Base-by-base conservation (phyloP, 1,284 basidiomycete species). In the Marasmius fiardii region DNA sequence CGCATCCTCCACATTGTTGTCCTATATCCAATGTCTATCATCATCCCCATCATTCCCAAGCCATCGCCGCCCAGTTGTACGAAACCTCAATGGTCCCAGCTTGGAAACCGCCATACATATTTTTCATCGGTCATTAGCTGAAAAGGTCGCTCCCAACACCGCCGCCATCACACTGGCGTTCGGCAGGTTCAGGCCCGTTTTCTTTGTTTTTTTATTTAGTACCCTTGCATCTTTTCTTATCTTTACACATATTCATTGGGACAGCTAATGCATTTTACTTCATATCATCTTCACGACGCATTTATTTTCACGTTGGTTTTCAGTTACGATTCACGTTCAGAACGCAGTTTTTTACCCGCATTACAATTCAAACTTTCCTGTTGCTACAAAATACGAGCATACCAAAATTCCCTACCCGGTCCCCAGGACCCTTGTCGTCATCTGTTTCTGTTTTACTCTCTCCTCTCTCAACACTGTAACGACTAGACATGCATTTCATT, bases 401-500 rank as follows among this genome's bases (percentile, higher is more conserved):
- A 56, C 28, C 21, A 52, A 26, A 31, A 44, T 45, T 24, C 12
- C 24, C 31, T 24, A 24, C 24, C 48, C n/a, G n/a, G n/a, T n/a
- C n/a, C n/a, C 41, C 43, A 53, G 49, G 52, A 53, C 26, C 28
- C 50, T 52, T 58, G 7, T 44, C 53, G 39, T 44, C 35, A 23
- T 37, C n/a, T 44, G 52, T 53, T 58, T 56, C 58, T 59, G 58
- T 52, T n/a, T n/a, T n/a, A n/a, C n/a, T 57, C 65, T 63, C 65
- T 53, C 61, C 59, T 62, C 54, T 51, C 61, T 61, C 63, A 71
- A 69, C 73, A 72, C 65, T 85, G 83, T 85, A 84, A 85, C 76
- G 78, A 83, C 78, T 83, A 86, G 81, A 83, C 76, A 86, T 82
- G 78, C 78, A 76, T 72, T 59, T 62, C 67, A 62, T 66, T 67